These are phyloP conservation scores for Helenozyma rhizophorensis DNA, from an alignment of 805 yeast genomes.

Conservation along the genomic window DNA sequence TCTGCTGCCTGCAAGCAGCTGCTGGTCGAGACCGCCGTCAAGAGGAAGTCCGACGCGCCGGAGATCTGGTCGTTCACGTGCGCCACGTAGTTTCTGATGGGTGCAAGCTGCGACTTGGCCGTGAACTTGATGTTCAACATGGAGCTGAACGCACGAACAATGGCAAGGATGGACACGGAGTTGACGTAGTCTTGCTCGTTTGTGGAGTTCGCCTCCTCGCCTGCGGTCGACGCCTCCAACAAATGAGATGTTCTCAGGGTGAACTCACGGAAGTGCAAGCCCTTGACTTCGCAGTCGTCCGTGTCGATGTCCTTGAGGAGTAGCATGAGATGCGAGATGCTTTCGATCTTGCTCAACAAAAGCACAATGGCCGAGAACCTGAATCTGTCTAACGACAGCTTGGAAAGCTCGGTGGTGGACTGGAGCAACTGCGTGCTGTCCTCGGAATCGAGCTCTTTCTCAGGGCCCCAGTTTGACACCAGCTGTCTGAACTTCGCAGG, in stretches of 20 bases:
- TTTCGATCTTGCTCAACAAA: conserved; percentile 27
- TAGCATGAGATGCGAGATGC: conserved; percentile 30
- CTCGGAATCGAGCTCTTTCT: conserved; percentile 10
- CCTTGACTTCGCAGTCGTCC: conserved; percentile 35
- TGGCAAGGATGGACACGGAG: conserved; percentile 31
- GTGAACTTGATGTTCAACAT: conserved; percentile 24
- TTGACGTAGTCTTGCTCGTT: conserved; percentile 23
- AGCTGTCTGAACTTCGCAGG: conserved; percentile 59
- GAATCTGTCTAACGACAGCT: conserved; percentile 16
- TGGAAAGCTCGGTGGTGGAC: conserved; percentile 10
- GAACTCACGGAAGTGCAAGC: conserved; percentile 53
- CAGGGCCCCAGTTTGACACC: conserved; percentile 30
- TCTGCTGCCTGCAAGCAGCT: conserved; percentile 6
- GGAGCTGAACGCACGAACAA: conserved; percentile 31
- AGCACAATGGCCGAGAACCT: conserved; percentile 22
- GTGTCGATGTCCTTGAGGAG: conserved; percentile 23
- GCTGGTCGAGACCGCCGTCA: conserved; percentile 18
- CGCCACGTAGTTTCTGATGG: conserved; percentile 25
- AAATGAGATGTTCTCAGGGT: conserved; percentile 68
- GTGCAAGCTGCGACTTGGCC: conserved; percentile 28
- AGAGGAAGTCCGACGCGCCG: conserved; percentile 22
- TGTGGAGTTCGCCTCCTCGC: conserved; percentile 14
- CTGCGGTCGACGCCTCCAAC: conserved; percentile 54
- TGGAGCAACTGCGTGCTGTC: conserved; percentile 5
- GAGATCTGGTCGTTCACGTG: conserved; percentile 30